Percentiles rank a stretch among this genome's conserved stretches.
Conservation (phyloP, 768 basidiomycete genomes). For the Favolaschia claudopus region DNA sequence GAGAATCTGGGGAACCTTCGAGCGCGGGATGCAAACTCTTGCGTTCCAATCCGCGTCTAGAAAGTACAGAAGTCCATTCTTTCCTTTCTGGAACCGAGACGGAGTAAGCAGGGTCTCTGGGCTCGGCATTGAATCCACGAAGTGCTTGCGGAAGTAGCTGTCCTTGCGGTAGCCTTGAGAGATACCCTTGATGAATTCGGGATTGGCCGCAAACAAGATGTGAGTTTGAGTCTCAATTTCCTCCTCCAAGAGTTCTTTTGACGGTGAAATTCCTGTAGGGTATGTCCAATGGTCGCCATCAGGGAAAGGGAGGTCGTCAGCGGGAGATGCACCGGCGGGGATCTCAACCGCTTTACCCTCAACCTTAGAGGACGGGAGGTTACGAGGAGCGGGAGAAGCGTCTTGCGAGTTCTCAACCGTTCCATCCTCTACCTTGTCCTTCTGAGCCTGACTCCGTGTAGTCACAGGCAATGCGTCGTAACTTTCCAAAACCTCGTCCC, state of each 20-base stretch:
- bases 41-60: slow-evolving; percentile 5
- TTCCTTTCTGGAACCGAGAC: slow-evolving; percentile 1
- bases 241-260: background rate
- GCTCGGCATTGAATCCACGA: background rate
- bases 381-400: background rate
- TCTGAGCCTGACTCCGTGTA: background rate
- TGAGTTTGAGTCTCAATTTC: background rate
- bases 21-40: slow-evolving; percentile 10
- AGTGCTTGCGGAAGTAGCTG: background rate
- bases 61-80: slow-evolving; percentile 14
- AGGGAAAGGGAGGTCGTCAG: background rate
- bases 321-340: no score
- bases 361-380: background rate
- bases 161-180: background rate
- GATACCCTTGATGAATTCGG: background rate
- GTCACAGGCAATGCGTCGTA: background rate
- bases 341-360: background rate
- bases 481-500: background rate
- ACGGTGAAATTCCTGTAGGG: background rate
- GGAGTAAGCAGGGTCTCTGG: background rate
- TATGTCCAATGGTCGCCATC: background rate
- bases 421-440: background rate
- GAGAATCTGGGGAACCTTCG: slow-evolving; percentile 14
- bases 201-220: background rate
- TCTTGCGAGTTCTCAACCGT: no score